Evolutionary conservation across 2,329 filamentous ascomycete species (phyloP), one percentile per base, ranked within the genome.

Genomic region (Emmonsiellopsis sp.): DNA sequence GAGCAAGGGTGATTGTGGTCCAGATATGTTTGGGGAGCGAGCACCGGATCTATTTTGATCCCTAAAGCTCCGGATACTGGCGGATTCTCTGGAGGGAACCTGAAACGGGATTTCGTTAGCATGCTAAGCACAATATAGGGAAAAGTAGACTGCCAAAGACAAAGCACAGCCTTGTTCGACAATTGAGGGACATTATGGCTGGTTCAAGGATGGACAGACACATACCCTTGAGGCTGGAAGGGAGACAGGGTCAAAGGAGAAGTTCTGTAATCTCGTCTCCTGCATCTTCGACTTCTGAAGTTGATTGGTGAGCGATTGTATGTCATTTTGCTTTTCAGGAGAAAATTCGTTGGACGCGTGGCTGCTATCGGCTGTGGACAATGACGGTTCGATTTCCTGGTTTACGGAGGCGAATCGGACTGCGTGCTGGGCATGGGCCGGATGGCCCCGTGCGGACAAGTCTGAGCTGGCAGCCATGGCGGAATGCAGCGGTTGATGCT

Each of bases 181-280:
- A 16, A 16, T 7, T 7, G 16, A 44, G 7, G 49, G 52, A 54
- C 16, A 30, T 13, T 31, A 45, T 34, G 53, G 42, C 54, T 47
- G 40, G 35, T 48, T 16, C 26, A 26, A 31, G 50, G 45, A 43
- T 40, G 32, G 49, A 38, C 44, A 34, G 43, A 54, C 52, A 70
- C 70, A 51, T 71, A 75, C 71, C 58, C 71, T 70, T 43, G 65
- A 72, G 13, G 69, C 64, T 55, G 93, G 92, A 51, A 97, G 77
- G 37, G 93, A 97, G 58, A 95, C 84, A 35, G 92, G 86, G 67
- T 96, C 91, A 65, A 91, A 97, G 43, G 86, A 84, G 71, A 89
- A 95, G 66, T 90, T 88, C 66, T 86, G 87, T 76, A 95, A 82
- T 58, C 91, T 83, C 54, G 83, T 80, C 62, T 91, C 86, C 73